Base-by-base conservation (phyloP, 306 rosid genomes). In the Hippophae rhamnoides region DNA sequence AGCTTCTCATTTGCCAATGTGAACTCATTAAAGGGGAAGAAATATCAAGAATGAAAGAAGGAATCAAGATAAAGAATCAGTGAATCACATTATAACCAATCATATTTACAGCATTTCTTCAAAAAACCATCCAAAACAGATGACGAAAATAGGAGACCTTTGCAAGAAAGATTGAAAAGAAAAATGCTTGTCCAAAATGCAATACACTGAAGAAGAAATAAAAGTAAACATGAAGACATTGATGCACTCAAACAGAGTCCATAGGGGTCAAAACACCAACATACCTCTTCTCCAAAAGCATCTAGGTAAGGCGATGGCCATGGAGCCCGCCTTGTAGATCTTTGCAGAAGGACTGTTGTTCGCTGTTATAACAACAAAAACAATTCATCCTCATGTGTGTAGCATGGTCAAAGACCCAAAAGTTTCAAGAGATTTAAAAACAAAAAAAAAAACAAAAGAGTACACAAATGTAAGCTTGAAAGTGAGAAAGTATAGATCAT, bases 241-340 rank as follows among this genome's bases (percentile, higher is more conserved):
- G 18, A 23, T 6, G 5, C 38, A 7, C 9, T 41, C 13, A 8
- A 42, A 31, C 13, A 31, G 0, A 10, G 3, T 31, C 38, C 38
- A 31, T 31, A 31, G 38, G 54, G 12, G 0, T 31, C 38, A 31
- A 43, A 48, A 43, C 48, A 44, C 8, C n/a, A 54, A 60, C 62
- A 72, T 78, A 88, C 99, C 94, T 88, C 99, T 72, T 93, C 99
- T 7, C 99, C 99, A 78, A 86, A 93, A 68, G 78, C 79, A 79
- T 93, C 99, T 82, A 93, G 77, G 76, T 88, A 93, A 44, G 85
- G 96, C 63, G 99, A 93, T 58, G 93, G 95, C 99, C 99, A 93
- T 23, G 90, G 95, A 67, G 99, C 89, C 78, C 75, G 97, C 40
- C 99, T 97, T 27, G 97, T 97, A 41, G 94, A 80, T 76, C 99